Conservation (phyloP, 495 filamentous ascomycete species). For the Aspergillus olivimuriae region DNA sequence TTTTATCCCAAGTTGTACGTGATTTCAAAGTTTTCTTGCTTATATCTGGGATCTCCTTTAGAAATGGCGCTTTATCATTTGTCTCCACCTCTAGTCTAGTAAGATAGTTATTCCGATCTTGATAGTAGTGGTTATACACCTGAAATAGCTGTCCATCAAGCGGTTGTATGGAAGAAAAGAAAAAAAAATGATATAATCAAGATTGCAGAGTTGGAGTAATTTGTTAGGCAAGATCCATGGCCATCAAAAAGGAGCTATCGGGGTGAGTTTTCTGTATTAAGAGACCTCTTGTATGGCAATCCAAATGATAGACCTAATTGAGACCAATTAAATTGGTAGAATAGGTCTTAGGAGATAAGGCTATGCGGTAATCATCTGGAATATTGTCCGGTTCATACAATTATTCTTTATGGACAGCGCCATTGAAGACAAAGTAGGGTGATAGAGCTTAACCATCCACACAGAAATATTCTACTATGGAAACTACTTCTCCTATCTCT, state of each 20-base stretch:
- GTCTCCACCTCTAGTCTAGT: background rate
- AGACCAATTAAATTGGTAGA: background rate
- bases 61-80: background rate
- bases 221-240: background rate
- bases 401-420: background rate
- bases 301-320: background rate
- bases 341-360: constrained; percentile 2
- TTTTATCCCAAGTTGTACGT: background rate
- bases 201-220: background rate
- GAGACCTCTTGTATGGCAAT: background rate
- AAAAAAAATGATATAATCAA: background rate
- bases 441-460: background rate
- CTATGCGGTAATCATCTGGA: background rate
- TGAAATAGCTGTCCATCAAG: background rate
- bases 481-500: constrained; percentile 1
- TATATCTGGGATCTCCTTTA: background rate
- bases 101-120: background rate
- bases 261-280: background rate
- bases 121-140: constrained; percentile 1
- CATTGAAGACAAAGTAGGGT: background rate
- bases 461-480: background rate
- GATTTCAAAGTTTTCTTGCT: background rate
- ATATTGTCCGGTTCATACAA: constrained; percentile 1
- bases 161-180: background rate
- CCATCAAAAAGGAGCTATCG: background rate